phyloP scores from a whole-genome alignment of 2,329 filamentous ascomycete species.

The Tolypocladium tropicale region DNA sequence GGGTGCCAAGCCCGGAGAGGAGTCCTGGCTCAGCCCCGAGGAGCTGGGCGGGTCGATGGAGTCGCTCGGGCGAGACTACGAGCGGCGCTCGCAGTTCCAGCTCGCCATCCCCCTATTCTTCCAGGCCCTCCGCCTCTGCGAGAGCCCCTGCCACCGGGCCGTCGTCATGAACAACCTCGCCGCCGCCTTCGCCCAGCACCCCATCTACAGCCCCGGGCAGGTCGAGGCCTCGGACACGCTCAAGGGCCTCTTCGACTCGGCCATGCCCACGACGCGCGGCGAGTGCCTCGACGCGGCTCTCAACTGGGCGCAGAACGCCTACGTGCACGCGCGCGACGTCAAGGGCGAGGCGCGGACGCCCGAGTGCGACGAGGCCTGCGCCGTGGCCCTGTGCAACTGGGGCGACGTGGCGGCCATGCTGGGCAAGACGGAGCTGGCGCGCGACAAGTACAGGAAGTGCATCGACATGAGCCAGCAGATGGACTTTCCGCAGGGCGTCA shows the following conservation, averaged over 20 bases:
- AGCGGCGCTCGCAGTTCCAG: slow-evolving; percentile 62
- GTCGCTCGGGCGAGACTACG: slow-evolving; percentile 67
- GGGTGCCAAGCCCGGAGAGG: slow-evolving; percentile 60
- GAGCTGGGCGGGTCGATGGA: slow-evolving; percentile 68
- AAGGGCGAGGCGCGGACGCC: slow-evolving; percentile 55
- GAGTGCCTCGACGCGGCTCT: slow-evolving; percentile 59
- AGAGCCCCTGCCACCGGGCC: slow-evolving; percentile 62
- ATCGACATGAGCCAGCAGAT: slow-evolving; percentile 47
- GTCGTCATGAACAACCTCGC: slow-evolving; percentile 82
- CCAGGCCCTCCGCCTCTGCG: slow-evolving; percentile 65
- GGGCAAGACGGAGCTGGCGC: slow-evolving; percentile 54
- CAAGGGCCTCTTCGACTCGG: slow-evolving; percentile 15
- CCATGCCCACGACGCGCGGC: slow-evolving; percentile 37
- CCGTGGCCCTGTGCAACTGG: slow-evolving; percentile 75
- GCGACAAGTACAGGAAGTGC: slow-evolving; percentile 58
- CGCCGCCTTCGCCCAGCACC: slow-evolving; percentile 61
- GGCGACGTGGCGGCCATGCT: slow-evolving; percentile 74
- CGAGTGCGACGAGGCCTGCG: slow-evolving; percentile 78
- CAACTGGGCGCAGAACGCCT: slow-evolving; percentile 70
- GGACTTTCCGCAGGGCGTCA: slow-evolving; percentile 39
- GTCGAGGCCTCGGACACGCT: slow-evolving; percentile 17
- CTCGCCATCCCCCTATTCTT: slow-evolving; percentile 80
- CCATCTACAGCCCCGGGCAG: slow-evolving; percentile 23
- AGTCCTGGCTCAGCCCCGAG: slow-evolving; percentile 58
- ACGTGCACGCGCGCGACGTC: slow-evolving; percentile 56